These are phyloP conservation scores for Lactarius pseudohatsudake DNA, from an alignment of 768 basidiomycete species.

Conservation along the genomic window DNA sequence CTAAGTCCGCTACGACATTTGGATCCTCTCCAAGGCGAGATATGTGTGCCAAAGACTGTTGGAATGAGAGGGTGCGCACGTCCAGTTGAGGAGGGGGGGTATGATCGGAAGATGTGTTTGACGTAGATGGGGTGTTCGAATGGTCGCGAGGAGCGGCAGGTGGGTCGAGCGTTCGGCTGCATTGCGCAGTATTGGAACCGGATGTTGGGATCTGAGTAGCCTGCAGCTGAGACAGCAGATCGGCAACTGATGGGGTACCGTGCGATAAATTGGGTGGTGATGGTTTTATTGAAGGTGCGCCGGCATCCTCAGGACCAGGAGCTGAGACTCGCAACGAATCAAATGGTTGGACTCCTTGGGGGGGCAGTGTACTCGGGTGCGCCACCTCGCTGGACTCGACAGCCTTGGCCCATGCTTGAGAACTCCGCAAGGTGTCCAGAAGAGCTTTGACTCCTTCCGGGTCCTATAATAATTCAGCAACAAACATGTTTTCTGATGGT, in stretches of 20 bases:
- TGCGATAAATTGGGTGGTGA: conserved; percentile 15
- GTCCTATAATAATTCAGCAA: conserved; percentile 20
- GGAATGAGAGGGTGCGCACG: conserved; percentile 55
- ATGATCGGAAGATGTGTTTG: background rate
- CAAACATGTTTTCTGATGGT: background rate
- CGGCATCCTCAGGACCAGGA: background rate
- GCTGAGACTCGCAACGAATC: conserved; percentile 13
- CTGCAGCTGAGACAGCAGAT: conserved; percentile 27
- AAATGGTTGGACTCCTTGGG: conserved; percentile 10
- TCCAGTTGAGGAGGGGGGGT: conserved; percentile 35
- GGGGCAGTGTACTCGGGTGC: conserved; percentile 15
- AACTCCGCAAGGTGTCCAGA: conserved; percentile 64
- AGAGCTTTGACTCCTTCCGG: conserved; percentile 53
- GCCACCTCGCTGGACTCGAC: conserved; percentile 29
- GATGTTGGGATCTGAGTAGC: conserved; percentile 9
- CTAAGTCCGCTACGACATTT: conserved; percentile 48
- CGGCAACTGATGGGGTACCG: conserved; percentile 27
- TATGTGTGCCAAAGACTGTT: conserved; percentile 67
- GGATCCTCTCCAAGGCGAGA: conserved; percentile 58
- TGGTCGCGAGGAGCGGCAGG: background rate
- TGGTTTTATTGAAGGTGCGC: conserved; percentile 8
- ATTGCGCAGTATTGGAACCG: background rate
- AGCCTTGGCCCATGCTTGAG: conserved; percentile 66
- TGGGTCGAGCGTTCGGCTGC: background rate
- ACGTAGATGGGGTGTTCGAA: background rate